Evolutionary conservation across 192 early-diverging fungal species (phyloP), one percentile per base, ranked within the genome.

Genomic region (Chytriomyces sp.): DNA sequence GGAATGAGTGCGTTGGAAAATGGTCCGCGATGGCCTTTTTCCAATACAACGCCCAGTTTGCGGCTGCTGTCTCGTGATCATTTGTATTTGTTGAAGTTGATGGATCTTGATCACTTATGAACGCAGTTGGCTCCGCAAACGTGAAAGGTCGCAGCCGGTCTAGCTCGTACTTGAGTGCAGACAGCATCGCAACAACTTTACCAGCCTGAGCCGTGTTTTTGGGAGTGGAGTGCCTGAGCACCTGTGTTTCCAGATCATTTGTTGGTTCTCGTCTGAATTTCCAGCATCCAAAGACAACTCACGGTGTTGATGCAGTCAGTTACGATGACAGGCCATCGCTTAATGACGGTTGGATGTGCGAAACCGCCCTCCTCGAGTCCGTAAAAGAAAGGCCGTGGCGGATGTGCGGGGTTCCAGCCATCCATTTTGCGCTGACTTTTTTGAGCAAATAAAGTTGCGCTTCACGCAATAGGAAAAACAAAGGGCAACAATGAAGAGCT

Each of bases 121-220:
- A 0, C 13, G 18, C 2, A 26, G 67, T 4, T 20, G 53, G 13
- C 49, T 8, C 44, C 7, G 13, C 64, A 76, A 43, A 11, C 26
- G 64, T 50, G 45, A 23, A 23, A 2, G 45, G 62, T 59, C 74
- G 7, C 53, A 57, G 11, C 53, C 74, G 62, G 13, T 11, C 11
- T 5, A 76, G 7, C 64, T 76, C 74, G 74, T 76, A 76, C 64
- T 76, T 76, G 62, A 76, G 74, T 1, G 16, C 9, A 23, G 18
- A 18, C 9, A 76, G 46, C 24, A 8, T 35, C n/a, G 74, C 62
- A 28, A 76, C 43, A 2, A 76, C 64, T 3, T 62, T 45, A 0
- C n/a, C 18, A 11, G 20, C 59, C 4, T 64, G 16, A 24, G 64
- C 53, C 0, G 28, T 35, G 20, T 45, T 61, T 44, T 50, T 10